phyloP scores from a whole-genome alignment of 148 eudicot species.

The Pharnaceum exiguum region DNA sequence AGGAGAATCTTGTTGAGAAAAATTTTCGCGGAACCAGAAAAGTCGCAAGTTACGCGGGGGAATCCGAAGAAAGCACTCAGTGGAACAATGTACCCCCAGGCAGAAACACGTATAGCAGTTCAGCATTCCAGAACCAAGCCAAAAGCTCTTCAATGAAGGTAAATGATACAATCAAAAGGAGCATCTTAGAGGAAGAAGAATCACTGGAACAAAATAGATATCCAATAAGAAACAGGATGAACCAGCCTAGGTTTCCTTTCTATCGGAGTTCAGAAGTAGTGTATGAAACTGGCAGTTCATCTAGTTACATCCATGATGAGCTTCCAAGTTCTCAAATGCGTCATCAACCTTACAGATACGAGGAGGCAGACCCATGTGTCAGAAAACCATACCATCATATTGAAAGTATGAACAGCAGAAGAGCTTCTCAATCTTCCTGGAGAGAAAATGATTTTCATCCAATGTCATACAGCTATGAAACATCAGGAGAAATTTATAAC shows the following conservation, averaged over 20 bases:
- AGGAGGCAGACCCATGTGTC: constrained; percentile 32
- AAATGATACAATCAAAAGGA: constrained; percentile 28
- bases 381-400: constrained; percentile 21
- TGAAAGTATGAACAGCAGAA: constrained; percentile 19
- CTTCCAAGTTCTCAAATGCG: constrained; percentile 19
- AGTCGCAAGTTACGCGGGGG: constrained; percentile 15
- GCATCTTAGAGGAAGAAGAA: constrained; percentile 18
- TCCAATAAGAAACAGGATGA: constrained; percentile 23
- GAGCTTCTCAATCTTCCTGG: constrained; percentile 19
- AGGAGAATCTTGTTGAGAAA: constrained; percentile 10
- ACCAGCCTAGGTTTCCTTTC: constrained; percentile 28
- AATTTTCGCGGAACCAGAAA: constrained; percentile 12
- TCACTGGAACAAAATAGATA: constrained; percentile 13
- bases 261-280: constrained; percentile 23
- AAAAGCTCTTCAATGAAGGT: constrained; percentile 12
- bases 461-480: constrained; percentile 26
- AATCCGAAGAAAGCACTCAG: constrained; percentile 14
- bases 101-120: constrained; percentile 7
- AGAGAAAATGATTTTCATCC: constrained; percentile 32
- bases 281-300: constrained; percentile 39
- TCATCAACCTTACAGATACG: constrained; percentile 25
- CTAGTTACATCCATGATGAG: constrained; percentile 31
- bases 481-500: constrained; percentile 33
- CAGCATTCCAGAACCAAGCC: constrained; percentile 22
- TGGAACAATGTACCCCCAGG: neutral